Evolutionary conservation across 768 basidiomycete species (phyloP).

Genomic region (Mycena indigotica): DNA sequence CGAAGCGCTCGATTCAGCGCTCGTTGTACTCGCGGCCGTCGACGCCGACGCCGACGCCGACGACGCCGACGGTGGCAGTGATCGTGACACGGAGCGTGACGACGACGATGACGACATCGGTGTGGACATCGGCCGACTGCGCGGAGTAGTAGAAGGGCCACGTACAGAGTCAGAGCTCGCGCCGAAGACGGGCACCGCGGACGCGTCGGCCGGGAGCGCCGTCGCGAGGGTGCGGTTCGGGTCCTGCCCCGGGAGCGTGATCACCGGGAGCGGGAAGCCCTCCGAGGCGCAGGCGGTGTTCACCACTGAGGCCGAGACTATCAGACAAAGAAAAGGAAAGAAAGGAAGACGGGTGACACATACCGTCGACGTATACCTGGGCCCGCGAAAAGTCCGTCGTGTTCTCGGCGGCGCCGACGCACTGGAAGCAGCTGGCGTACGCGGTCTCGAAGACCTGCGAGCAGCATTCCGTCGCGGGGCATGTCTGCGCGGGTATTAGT

Average conservation of each 20-base stretch:
- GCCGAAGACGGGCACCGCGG: slow-evolving; percentile 26
- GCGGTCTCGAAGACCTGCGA: slow-evolving; percentile 29
- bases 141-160: too few species aligned
- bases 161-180: too few species aligned
- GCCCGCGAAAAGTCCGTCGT: slow-evolving; percentile 30
- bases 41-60: too few species aligned
- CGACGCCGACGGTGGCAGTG: background rate
- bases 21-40: slow-evolving; percentile 35
- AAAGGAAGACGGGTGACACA: background rate
- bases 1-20: background rate
- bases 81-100: background rate
- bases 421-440: slow-evolving; percentile 39
- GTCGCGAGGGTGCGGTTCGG: slow-evolving; percentile 26
- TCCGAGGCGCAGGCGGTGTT: slow-evolving; percentile 25
- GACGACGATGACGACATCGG: too few species aligned
- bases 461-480: slow-evolving; percentile 32
- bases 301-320: slow-evolving; percentile 19
- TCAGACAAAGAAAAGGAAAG: too few species aligned
- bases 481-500: background rate
- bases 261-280: slow-evolving; percentile 27
- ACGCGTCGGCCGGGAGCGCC: slow-evolving; percentile 24
- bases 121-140: too few species aligned
- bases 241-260: slow-evolving; percentile 35
- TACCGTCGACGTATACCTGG: slow-evolving; percentile 32
- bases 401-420: slow-evolving; percentile 32